Evolutionary conservation across 2,329 filamentous ascomycete species (phyloP).

Genomic region (Drechmeria coniospora): DNA sequence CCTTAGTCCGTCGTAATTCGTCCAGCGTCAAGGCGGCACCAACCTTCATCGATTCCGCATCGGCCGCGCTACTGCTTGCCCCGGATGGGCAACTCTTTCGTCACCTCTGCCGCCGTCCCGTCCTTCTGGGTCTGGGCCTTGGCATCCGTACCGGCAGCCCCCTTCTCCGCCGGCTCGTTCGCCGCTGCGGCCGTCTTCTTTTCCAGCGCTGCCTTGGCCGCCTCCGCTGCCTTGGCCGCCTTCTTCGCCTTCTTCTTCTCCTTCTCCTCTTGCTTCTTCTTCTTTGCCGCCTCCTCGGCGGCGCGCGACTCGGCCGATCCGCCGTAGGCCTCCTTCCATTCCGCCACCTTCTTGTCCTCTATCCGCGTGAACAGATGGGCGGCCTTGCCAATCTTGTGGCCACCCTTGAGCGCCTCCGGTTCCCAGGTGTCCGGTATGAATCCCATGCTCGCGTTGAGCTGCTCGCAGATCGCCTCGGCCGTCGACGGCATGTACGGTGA

Average conservation of each 20-base stretch:
- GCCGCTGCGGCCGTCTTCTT: conserved; percentile 2
- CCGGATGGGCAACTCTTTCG: conserved; percentile 10
- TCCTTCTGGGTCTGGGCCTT: conserved; percentile 7
- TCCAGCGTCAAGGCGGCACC: too few species aligned
- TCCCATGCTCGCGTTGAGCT: conserved; percentile 44
- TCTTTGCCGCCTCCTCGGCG: conserved; percentile 34
- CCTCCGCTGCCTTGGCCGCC: conserved; percentile 15
- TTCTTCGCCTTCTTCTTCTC: conserved; percentile 24
- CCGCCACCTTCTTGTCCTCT: conserved; percentile 63
- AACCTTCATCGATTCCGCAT: neutral
- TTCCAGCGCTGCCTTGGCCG: conserved; percentile 8
- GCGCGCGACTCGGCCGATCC: conserved; percentile 31
- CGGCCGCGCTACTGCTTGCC: conserved; percentile 5
- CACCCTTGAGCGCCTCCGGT: conserved; percentile 45
- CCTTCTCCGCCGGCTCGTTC: neutral
- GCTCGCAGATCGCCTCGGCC: conserved; percentile 56
- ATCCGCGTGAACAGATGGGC: conserved; percentile 72
- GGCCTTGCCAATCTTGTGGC: conserved; percentile 69
- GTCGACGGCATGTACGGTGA: conserved; percentile 79
- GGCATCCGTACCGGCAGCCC: neutral
- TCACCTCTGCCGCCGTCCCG: conserved; percentile 7
- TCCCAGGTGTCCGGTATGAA: conserved; percentile 46
- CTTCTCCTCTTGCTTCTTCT: conserved; percentile 35
- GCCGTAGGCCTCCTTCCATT: conserved; percentile 68
- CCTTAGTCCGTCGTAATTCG: too few species aligned